Evolutionary conservation across 2,329 filamentous ascomycete genomes (phyloP).

Genomic region (Atkinsonella texensis): DNA sequence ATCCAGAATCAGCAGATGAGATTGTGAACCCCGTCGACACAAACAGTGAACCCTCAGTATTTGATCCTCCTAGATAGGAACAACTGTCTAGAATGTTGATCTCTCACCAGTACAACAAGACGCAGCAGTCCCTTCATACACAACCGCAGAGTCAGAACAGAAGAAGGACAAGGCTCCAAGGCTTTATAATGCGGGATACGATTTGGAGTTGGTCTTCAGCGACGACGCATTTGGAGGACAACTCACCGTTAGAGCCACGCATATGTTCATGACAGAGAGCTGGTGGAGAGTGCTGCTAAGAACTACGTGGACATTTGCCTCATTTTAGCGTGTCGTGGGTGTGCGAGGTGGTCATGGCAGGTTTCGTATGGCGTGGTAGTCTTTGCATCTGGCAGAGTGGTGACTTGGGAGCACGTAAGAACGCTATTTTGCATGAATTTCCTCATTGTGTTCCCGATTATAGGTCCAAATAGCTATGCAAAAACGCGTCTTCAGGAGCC

Average conservation of each 20-base stretch:
- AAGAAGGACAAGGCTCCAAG: background rate
- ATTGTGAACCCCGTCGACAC: background rate
- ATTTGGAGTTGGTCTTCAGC: background rate
- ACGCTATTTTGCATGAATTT: background rate
- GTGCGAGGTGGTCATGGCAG: no score
- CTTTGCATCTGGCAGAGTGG: background rate
- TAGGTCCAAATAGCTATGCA: background rate
- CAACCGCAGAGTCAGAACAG: background rate
- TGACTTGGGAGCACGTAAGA: background rate
- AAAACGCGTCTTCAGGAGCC: background rate
- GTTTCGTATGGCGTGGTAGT: background rate
- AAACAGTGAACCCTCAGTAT: no score
- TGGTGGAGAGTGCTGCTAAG: background rate
- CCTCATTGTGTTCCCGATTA: background rate
- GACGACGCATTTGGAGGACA: background rate
- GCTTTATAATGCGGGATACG: constrained; percentile 3
- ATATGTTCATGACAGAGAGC: constrained; percentile 9
- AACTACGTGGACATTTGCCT: constrained; percentile 1
- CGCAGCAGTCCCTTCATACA: background rate
- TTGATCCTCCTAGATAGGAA: background rate
- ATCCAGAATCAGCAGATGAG: background rate
- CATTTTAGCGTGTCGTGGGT: background rate
- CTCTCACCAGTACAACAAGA: background rate
- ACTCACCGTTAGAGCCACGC: background rate
- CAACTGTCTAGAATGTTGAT: background rate